Percentiles rank a stretch among this genome's conserved stretches.
Evolutionary conservation across 2,329 filamentous ascomycete genomes (phyloP).

Genomic region (Penicillium sp.): DNA sequence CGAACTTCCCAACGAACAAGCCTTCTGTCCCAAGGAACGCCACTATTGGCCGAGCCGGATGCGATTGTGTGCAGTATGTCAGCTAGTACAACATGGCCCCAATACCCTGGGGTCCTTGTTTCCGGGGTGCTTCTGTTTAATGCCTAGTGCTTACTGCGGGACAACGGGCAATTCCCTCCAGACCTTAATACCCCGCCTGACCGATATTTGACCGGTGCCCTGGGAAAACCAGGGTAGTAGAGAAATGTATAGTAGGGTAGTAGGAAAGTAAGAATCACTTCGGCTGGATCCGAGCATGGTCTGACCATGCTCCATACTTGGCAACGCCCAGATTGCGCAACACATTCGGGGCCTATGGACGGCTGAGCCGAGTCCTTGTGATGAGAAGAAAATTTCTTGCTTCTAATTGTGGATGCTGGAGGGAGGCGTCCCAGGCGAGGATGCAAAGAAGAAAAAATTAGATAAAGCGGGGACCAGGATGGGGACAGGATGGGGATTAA

Average conservation of each 20-base stretch:
- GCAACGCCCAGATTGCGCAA: neutral
- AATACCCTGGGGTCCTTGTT: neutral
- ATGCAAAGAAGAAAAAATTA: neutral
- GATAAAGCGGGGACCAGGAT: neutral
- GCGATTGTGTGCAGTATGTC: neutral
- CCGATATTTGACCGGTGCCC: slow-evolving; percentile 11
- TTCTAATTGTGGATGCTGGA: neutral
- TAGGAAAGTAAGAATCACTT: neutral
- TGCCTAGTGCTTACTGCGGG: slow-evolving; percentile 17
- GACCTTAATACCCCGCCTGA: slow-evolving; percentile 4
- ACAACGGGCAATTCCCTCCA: neutral
- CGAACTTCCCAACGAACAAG: slow-evolving; percentile 10
- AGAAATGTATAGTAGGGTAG: neutral
- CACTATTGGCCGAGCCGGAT: neutral
- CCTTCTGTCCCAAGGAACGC: slow-evolving; percentile 3
- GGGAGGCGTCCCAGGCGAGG: neutral
- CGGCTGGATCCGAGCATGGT: neutral
- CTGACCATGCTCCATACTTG: neutral
- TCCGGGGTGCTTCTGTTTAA: neutral
- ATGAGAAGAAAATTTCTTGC: slow-evolving; percentile 1
- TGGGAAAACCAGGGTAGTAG: neutral
- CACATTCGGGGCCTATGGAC: neutral
- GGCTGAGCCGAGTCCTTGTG: neutral
- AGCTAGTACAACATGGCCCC: neutral
- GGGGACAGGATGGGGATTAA: neutral